These are phyloP conservation scores for Trichomonas gallinae DNA, from an alignment of 208 protist genomes.

Conservation along the genomic window DNA sequence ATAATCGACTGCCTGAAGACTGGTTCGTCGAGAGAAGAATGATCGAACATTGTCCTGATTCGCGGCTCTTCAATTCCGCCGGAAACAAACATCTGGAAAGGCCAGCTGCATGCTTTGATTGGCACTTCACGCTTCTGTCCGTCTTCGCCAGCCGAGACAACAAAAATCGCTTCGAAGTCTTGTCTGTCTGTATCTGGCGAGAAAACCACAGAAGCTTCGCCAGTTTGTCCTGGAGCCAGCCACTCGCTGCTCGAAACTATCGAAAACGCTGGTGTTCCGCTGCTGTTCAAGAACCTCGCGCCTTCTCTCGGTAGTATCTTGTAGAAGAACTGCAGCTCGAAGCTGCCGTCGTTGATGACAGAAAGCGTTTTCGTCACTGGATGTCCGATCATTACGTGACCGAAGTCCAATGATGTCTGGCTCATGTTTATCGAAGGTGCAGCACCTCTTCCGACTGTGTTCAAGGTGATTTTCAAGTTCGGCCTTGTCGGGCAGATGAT, in stretches of 20 bases:
- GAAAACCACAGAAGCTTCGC: not conserved
- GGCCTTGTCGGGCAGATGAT: not conserved
- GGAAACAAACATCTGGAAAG: not conserved
- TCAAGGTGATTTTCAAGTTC: not conserved
- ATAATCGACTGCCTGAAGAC: not conserved
- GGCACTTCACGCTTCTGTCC: not conserved
- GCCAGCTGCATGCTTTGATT: not conserved
- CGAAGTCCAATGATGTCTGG: not conserved
- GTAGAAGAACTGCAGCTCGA: not conserved
- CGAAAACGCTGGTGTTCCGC: not conserved
- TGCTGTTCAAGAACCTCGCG: not conserved
- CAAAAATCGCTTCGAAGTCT: not conserved
- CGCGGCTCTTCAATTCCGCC: not conserved
- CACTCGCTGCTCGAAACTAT: not conserved
- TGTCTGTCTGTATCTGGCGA: not conserved
- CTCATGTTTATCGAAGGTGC: not conserved
- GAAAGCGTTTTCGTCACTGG: not conserved
- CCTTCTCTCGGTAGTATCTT: not conserved
- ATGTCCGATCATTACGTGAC: not conserved
- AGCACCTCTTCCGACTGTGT: not conserved
- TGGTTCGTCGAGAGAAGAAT: not conserved
- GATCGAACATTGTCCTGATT: not conserved
- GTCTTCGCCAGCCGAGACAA: not conserved
- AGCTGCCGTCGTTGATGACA: not conserved
- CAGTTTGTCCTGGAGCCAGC: not conserved